Evolutionary conservation across 1,284 basidiomycete genomes (phyloP), one percentile per base, ranked within the genome.

Genomic region (Golubevia sp.): DNA sequence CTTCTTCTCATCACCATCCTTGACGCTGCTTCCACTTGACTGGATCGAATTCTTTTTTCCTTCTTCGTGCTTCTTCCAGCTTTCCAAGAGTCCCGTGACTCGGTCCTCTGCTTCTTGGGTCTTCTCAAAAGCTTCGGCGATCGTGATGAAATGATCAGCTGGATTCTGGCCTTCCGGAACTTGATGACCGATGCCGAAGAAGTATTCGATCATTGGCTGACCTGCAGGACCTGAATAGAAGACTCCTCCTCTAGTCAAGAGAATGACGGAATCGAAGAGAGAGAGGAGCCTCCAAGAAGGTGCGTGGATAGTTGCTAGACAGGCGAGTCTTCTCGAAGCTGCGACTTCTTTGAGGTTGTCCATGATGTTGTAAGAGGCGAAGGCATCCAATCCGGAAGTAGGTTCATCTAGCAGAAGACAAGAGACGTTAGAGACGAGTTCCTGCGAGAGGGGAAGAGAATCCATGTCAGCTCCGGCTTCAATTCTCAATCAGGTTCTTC

Each of bases 341-440:
- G 63, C 51, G 25, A 56, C 62, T 26, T 52, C 57, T 21, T 48
- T 3, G 6, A 75, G 44, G 44, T 71, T 66, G 54, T 71, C 72
- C 59, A 71, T 67, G 23, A 74, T 53, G 54, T 63, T 68, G 49
- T 59, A 53, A 2, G 73, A 70, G 0, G 70, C 68, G 61, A 67
- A 73, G 5, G 73, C 62, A 44, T 75, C 73, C n/a, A 75, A 59
- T 3, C 73, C 73, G 2, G 63, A 66, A 2, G 73, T 73, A 0
- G 73, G 71, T 52, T 75, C 71, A 55, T 75, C 73, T 50, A 75
- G 66, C 4, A 75, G 30, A 7, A 71, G 52, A 13, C 73, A 62
- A 24, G 63, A 62, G 30, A 70, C 68, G 38, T 73, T 67, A 8
- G 64, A 61, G 15, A 73, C 71, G 24, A 74, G 59, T 34, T 71